A percentile compares a stretch with the other conserved stretches of the same genome.
These are phyloP conservation scores for Colletotrichum zoysiae DNA, from an alignment of 2,329 filamentous ascomycete species.

Conservation along the genomic window DNA sequence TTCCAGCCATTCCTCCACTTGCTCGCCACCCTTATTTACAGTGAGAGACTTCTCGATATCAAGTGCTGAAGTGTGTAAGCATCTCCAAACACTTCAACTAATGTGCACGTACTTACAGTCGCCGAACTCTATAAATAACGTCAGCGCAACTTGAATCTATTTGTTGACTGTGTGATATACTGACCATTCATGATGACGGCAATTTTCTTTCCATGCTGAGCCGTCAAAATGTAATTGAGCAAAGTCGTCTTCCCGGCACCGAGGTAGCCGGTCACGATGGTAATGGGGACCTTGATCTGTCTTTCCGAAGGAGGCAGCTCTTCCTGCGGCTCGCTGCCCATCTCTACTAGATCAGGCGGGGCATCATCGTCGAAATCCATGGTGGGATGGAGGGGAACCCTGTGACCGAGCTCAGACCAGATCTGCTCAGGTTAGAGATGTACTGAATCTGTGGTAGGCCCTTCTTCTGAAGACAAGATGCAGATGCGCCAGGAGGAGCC, in stretches of 20 bases:
- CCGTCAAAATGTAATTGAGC: slow-evolving; percentile 94
- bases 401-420: slow-evolving; percentile 35
- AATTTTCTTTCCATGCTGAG: slow-evolving; percentile 96
- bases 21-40: slow-evolving; percentile 84
- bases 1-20: slow-evolving; percentile 94
- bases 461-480: neutral
- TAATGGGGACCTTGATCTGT: slow-evolving; percentile 80
- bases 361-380: slow-evolving; percentile 77
- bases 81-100: slow-evolving; percentile 10
- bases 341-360: slow-evolving; percentile 73
- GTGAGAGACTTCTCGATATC: slow-evolving; percentile 98
- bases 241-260: slow-evolving; percentile 96
- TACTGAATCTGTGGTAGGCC: neutral
- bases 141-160: slow-evolving; percentile 32
- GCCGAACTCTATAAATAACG: slow-evolving; percentile 75
- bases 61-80: slow-evolving; percentile 68
- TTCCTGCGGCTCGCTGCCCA: slow-evolving; percentile 51
- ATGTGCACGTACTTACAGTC: slow-evolving; percentile 69
- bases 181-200: slow-evolving; percentile 94
- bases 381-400: slow-evolving; percentile 43
- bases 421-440: neutral
- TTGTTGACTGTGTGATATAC: slow-evolving; percentile 35
- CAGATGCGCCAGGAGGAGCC: too few relatives aligned
- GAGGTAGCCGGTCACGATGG: slow-evolving; percentile 90
- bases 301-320: slow-evolving; percentile 60